Evolutionary conservation across 2,329 filamentous ascomycete species (phyloP).

Genomic region (Myriosclerotinia scirpicola): DNA sequence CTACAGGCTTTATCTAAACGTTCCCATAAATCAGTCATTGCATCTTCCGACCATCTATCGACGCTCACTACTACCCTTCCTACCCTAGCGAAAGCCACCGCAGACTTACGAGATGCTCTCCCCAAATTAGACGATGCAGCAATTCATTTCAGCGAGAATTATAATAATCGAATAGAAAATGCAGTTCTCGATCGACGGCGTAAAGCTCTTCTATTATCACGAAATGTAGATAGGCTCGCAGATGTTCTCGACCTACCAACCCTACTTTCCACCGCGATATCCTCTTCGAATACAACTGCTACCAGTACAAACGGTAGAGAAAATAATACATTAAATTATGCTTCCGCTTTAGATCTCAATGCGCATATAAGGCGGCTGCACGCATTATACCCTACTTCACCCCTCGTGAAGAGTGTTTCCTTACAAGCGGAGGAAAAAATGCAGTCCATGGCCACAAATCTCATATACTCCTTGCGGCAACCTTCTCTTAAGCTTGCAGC

Average conservation of each 20-base stretch:
- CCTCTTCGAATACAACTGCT: constrained; percentile 47
- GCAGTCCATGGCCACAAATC: constrained; percentile 80
- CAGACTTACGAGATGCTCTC: constrained; percentile 68
- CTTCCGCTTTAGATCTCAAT: constrained; percentile 85
- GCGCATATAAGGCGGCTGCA: constrained; percentile 89
- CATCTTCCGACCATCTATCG: constrained; percentile 75
- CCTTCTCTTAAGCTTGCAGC: constrained; percentile 84
- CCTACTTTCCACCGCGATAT: constrained; percentile 77
- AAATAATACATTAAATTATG: constrained; percentile 67
- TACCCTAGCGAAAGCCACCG: constrained; percentile 62
- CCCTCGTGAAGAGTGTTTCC: constrained; percentile 70
- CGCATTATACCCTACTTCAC: constrained; percentile 76
- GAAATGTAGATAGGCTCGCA: constrained; percentile 85
- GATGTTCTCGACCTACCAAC: constrained; percentile 90
- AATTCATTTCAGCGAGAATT: constrained; percentile 77
- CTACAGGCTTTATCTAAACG: constrained; percentile 87
- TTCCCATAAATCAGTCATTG: constrained; percentile 81
- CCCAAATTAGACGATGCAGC: constrained; percentile 78
- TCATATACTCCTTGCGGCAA: constrained; percentile 73
- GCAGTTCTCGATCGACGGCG: constrained; percentile 69
- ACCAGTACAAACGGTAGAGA: constrained; percentile 42
- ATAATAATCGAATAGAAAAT: constrained; percentile 72
- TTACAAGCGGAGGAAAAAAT: constrained; percentile 82
- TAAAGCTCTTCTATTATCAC: constrained; percentile 75
- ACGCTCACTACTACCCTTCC: constrained; percentile 73